Base-by-base conservation (phyloP, 768 basidiomycete genomes). In the Rubroboletus satanas region DNA sequence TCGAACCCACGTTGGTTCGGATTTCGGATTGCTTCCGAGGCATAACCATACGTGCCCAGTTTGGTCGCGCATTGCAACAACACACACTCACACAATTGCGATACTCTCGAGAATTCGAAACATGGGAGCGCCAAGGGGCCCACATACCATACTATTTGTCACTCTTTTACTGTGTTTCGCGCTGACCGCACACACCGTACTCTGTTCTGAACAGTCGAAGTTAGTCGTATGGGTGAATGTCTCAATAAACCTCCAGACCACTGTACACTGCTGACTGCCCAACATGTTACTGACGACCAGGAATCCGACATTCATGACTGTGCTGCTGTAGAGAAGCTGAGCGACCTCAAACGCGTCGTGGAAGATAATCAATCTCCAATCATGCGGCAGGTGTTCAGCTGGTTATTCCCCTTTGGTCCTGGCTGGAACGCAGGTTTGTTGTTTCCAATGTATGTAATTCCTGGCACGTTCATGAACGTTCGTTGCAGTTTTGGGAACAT, bases 331-430 rank as follows among this genome's bases (percentile, higher is more conserved):
- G 66, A 72, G 52, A 70, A 72, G 64, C 75, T 92, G 50, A 78
- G 79, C 63, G 70, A 75, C 49, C 74, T 92, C 51, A 89, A 89
- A 68, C 67, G 72, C 52, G 74, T 78, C 9, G 70, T 88, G 29
- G 86, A 88, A 60, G 83, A 76, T 41, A 70, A 78, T 54, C 79
- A 83, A 68, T 90, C 88, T 28, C 86, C 88, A 31, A 68, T 90
- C 45, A 83, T 93, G 84, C 85, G 87, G 52, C 81, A 84, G 64
- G 77, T 92, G 35, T 95, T 95, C 72, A 76, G 80, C 5, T 82
- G 82, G 75, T 73, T 94, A 54, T 96, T 96, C 67, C 93, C 93
- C 35, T 96, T 95, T 65, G 88, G 90, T 33, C 92, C 91, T 55
- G 93, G 83, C 7, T 90, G 86, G 85, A 94, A 93, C 71, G 87